Evolutionary conservation across 768 basidiomycete genomes (phyloP), one percentile per base, ranked within the genome.

Genomic region (Tulasnella sp.): DNA sequence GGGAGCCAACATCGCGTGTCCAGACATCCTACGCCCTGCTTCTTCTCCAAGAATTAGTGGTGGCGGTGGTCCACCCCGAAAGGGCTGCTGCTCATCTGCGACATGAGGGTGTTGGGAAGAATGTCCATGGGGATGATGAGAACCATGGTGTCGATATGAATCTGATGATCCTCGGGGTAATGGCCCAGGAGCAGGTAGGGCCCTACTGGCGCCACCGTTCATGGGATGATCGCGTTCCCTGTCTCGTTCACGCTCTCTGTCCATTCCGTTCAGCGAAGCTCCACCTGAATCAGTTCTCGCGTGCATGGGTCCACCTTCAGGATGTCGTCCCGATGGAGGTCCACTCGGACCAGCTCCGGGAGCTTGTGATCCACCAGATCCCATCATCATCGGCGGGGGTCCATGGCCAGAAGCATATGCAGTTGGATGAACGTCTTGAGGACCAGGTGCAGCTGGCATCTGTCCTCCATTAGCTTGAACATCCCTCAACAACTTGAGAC

Each of bases 351-450:
- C 19, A 32, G 52, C 5, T 41, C 42, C 52, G 40, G 34, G 19
- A 35, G 34, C 34, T 12, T 12, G 19, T 35, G 34, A 12, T 12
- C 34, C 34, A 19, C 34, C 34, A 35, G 34, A 12, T 12, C 25
- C 37, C 44, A 45, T 45, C 16, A 50, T 39, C 48, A 50, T 50
- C 34, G 56, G 34, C 34, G 57, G 57, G 7, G 57, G 57, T 10
- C 56, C 56, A 16, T 62, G 65, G 12, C 48, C 58, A 33, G 49
- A 56, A 0, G 87, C 85, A 59, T 95, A 96, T 4, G 89, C 89
- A 3, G 89, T 93, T 1, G 92, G 92, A 60, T 96, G 92, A 0
- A 96, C 92, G 59, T 96, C 92, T 58, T 92, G 86, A 4, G 92
- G 91, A 1, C 83, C 83, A 34, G 92, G 92, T 5, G 91, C 86